Conservation (phyloP, 768 basidiomycete genomes). For the Suillus decipiens region DNA sequence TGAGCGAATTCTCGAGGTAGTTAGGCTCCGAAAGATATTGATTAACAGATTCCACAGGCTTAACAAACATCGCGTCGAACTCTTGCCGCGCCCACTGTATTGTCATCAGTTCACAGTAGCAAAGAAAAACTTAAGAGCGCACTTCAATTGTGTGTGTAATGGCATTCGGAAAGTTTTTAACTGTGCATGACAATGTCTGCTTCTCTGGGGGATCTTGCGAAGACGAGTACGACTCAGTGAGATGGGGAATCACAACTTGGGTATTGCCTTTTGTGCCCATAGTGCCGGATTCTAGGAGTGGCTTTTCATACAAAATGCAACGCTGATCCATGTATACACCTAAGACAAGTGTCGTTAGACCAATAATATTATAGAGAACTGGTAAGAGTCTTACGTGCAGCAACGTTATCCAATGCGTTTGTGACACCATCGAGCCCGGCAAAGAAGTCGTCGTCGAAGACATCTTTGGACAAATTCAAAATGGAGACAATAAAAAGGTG, state of each 20-base stretch:
- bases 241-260: slow-evolving; percentile 90
- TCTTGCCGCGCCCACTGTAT: slow-evolving; percentile 88
- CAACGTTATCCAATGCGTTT: slow-evolving; percentile 95
- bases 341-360: slow-evolving; percentile 29
- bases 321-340: slow-evolving; percentile 98
- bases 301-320: slow-evolving; percentile 95
- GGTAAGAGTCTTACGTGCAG: slow-evolving; percentile 69
- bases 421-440: slow-evolving; percentile 88
- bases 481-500: slow-evolving; percentile 1
- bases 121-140: slow-evolving; percentile 19
- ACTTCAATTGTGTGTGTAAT: slow-evolving; percentile 98
- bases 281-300: slow-evolving; percentile 95
- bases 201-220: slow-evolving; percentile 99
- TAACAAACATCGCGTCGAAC: slow-evolving; percentile 92
- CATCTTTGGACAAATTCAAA: slow-evolving; percentile 48
- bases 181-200: slow-evolving; percentile 93
- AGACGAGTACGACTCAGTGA: slow-evolving; percentile 96
- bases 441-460: slow-evolving; percentile 91
- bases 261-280: slow-evolving; percentile 98
- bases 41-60: slow-evolving; percentile 92
- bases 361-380: slow-evolving; percentile 11
- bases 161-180: slow-evolving; percentile 98
- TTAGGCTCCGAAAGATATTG: slow-evolving; percentile 96
- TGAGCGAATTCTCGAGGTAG: slow-evolving; percentile 87
- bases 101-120: slow-evolving; percentile 11